A percentile compares a stretch with the other conserved stretches of the same genome.
phyloP scores from a whole-genome alignment of 164 flowering plant genomes.

The Aristolochia fimbriata region DNA sequence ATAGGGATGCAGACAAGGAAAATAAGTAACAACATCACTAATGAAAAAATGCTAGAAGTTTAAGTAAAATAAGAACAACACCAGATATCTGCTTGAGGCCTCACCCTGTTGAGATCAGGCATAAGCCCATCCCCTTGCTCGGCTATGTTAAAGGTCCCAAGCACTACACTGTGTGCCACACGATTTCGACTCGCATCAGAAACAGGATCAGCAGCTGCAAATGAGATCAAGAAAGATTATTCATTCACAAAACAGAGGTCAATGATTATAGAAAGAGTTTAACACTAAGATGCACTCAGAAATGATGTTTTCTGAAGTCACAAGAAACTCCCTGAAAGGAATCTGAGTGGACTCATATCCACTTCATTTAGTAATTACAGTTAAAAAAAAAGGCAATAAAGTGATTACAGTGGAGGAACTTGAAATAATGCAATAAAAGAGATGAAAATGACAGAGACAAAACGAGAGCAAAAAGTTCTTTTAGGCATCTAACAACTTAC shows the following conservation, averaged over 20 bases:
- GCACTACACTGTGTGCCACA: conserved; percentile 46
- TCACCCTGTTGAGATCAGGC: conserved; percentile 70
- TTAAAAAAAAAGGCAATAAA: no score
- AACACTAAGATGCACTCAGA: no score
- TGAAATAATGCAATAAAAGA: no score
- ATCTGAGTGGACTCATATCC: no score
- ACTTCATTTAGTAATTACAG: no score
- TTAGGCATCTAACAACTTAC: no score
- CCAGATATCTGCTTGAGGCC: conserved; percentile 2
- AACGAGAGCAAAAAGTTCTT: no score
- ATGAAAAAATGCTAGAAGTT: not conserved
- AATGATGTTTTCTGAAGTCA: no score
- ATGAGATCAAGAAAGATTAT: not conserved
- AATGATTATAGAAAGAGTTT: not conserved
- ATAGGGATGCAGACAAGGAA: conserved; percentile 6
- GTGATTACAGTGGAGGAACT: no score
- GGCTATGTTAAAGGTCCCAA: conserved; percentile 70
- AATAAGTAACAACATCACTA: not conserved
- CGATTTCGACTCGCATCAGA: conserved; percentile 29
- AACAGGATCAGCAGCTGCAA: conserved; percentile 41
- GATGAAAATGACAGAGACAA: no score
- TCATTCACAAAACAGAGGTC: not conserved
- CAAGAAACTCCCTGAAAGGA: no score
- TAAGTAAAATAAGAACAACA: not conserved
- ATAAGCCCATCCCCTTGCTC: conserved; percentile 65